Conservation (phyloP, 805 yeast genomes). For the Yamadazyma ubonensis region DNA sequence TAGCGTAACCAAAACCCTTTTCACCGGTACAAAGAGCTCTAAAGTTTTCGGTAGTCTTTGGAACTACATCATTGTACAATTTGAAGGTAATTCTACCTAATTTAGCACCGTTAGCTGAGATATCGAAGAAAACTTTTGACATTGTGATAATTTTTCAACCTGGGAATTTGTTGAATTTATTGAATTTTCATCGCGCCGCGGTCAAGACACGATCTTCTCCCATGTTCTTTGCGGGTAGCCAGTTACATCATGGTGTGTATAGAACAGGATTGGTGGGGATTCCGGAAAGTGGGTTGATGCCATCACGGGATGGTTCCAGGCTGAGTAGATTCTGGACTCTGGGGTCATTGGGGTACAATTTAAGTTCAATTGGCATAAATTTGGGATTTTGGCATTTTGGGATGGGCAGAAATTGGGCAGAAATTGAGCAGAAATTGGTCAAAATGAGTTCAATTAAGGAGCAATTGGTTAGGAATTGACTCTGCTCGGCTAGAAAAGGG, state of each 20-base stretch:
- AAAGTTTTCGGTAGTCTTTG: slow-evolving; percentile 80
- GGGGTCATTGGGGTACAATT: not conserved
- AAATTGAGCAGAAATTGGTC: too few relatives aligned
- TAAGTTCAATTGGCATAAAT: too few relatives aligned
- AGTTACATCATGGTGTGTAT: not conserved
- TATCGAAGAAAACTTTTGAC: slow-evolving; percentile 80
- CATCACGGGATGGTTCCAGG: not conserved
- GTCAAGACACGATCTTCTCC: not conserved
- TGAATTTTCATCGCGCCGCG: not conserved
- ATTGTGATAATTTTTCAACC: slow-evolving; percentile 6
- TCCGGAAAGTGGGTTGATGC: not conserved
- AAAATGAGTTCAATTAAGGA: too few relatives aligned
- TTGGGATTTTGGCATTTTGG: too few relatives aligned
- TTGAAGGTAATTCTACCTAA: slow-evolving; percentile 85
- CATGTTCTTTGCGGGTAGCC: slow-evolving; percentile 3
- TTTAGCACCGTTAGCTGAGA: slow-evolving; percentile 70
- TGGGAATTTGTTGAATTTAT: not conserved
- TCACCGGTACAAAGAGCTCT: slow-evolving; percentile 86
- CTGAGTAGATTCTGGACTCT: too few relatives aligned
- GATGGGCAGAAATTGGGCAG: too few relatives aligned
- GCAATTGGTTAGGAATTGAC: too few relatives aligned
- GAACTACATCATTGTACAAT: slow-evolving; percentile 53
- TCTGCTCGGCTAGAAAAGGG: too few relatives aligned
- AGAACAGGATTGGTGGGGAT: not conserved
- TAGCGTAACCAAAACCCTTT: slow-evolving; percentile 88